Conservation (phyloP, 768 basidiomycete genomes). For the Symmetrospora coprosmae region DNA sequence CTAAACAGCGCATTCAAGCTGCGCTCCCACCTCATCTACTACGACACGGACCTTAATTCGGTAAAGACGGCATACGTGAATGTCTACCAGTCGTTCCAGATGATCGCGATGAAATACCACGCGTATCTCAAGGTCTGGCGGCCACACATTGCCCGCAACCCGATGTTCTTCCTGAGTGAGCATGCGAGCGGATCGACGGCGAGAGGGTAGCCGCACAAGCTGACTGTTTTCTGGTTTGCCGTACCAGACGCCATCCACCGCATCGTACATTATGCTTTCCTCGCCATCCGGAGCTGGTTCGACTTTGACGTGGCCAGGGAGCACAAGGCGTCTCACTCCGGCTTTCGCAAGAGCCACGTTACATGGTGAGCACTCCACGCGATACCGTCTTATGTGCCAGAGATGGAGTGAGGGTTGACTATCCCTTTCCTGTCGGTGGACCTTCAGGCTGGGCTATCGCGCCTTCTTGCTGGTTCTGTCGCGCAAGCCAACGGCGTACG, state of each 20-base stretch:
- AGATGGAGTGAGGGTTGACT: too few relatives aligned
- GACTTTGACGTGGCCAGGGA: constrained; percentile 39
- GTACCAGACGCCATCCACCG: constrained; percentile 51
- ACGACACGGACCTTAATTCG: constrained; percentile 57
- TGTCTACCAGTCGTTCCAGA: constrained; percentile 68
- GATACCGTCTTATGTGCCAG: neutral
- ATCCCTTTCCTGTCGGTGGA: neutral
- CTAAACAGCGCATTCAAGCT: constrained; percentile 52
- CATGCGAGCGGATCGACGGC: too few relatives aligned
- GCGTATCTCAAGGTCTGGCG: constrained; percentile 48
- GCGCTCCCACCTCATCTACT: constrained; percentile 65
- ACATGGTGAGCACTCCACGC: neutral
- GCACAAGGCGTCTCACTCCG: constrained; percentile 1
- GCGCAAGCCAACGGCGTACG: constrained; percentile 41
- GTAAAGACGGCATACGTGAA: constrained; percentile 54
- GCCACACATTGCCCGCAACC: constrained; percentile 4
- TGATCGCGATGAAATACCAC: constrained; percentile 76
- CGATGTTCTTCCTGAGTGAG: constrained; percentile 43
- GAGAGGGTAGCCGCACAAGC: neutral
- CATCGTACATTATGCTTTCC: constrained; percentile 48
- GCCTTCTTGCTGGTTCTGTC: constrained; percentile 60
- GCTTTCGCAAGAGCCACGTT: constrained; percentile 26
- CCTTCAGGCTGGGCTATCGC: constrained; percentile 58
- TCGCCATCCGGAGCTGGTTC: constrained; percentile 44
- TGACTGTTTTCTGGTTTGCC: neutral